Base-by-base conservation (phyloP, 805 yeast species). In the Candida schatavii region DNA sequence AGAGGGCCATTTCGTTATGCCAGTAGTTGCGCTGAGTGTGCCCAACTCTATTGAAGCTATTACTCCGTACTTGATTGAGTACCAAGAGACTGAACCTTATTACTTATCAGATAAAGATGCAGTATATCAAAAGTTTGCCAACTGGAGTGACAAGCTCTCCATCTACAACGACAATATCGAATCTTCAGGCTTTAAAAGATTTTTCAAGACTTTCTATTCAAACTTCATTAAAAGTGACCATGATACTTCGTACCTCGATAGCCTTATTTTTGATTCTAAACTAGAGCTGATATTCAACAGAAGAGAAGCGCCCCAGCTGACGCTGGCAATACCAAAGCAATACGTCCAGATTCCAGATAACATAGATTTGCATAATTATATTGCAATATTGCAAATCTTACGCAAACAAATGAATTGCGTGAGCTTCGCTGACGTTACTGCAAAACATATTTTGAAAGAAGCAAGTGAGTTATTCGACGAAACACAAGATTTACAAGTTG, bases 331-430 rank as follows among this genome's bases (percentile, higher is more conserved):
- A 13, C 9, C 25, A 6, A 35, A 23, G 21, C 18, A 35, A 23
- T 46, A 47, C 29, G 39, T 28, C 9, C 59, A 55, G 29, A 48
- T 56, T 18, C 59, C 59, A 1, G 57, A 54, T 30, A 45, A 50
- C 18, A 45, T 54, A 35, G 45, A 48, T 26, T 41, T 56, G 29
- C 46, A 49, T 22, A 36, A 30, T 2, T 55, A 47, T 40, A 41
- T 43, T 13, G 35, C 41, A 5, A 57, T 59, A 34, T 43, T 61
- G 36, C 41, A 42, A 15, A 42, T 52, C n/a, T 45, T 60, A n/a
- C 42, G 45, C 27, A 43, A 35, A 5, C 56, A 54, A 53, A 50
- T 23, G 37, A 28, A 22, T 10, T 31, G 35, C 21, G n/a, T 20
- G 21, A 17, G 14, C 17, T 33, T 33, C 22, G 36, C 23, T 7